A percentile compares a stretch with the other conserved stretches of the same genome.
These are phyloP conservation scores for Lithocarpus polystachyus DNA, from an alignment of 306 rosid species.

Conservation along the genomic window DNA sequence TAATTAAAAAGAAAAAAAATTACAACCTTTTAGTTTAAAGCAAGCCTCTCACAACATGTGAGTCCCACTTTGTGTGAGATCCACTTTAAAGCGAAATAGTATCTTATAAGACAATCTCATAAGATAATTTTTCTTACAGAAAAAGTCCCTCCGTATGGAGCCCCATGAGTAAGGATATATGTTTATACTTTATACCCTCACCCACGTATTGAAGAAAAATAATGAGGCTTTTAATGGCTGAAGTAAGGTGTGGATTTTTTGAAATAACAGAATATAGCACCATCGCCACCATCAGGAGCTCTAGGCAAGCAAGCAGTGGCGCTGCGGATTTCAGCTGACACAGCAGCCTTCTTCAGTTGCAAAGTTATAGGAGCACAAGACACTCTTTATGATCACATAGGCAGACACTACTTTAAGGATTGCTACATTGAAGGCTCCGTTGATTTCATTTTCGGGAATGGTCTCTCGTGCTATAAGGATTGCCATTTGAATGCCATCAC, in stretches of 20 bases:
- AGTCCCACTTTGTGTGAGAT: no score
- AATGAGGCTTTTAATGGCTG: not conserved
- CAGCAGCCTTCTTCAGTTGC: slow-evolving; percentile 55
- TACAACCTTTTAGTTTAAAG: no score
- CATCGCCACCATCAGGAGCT: slow-evolving; percentile 55
- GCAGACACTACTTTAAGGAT: slow-evolving; percentile 65
- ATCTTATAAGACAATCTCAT: no score
- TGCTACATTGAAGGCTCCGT: slow-evolving; percentile 74
- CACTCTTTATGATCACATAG: slow-evolving; percentile 65
- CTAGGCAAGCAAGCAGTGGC: slow-evolving; percentile 78
- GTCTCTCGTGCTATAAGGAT: slow-evolving; percentile 48
- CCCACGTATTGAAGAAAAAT: not conserved
- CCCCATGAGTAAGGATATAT: no score
- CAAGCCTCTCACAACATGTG: no score
- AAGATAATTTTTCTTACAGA: no score
- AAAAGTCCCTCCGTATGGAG: no score
- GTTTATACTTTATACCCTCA: no score
- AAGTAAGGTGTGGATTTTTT: not conserved
- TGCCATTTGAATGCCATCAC: slow-evolving; percentile 67
- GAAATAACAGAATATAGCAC: slow-evolving; percentile 1
- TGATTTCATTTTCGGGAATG: slow-evolving; percentile 74
- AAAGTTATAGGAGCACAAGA: slow-evolving; percentile 69
- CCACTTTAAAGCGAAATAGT: no score
- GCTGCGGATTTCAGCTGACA: slow-evolving; percentile 55
- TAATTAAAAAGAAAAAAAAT: no score